Conservation (phyloP, 1,284 basidiomycete species). For the Mycocalia duriaeana region DNA sequence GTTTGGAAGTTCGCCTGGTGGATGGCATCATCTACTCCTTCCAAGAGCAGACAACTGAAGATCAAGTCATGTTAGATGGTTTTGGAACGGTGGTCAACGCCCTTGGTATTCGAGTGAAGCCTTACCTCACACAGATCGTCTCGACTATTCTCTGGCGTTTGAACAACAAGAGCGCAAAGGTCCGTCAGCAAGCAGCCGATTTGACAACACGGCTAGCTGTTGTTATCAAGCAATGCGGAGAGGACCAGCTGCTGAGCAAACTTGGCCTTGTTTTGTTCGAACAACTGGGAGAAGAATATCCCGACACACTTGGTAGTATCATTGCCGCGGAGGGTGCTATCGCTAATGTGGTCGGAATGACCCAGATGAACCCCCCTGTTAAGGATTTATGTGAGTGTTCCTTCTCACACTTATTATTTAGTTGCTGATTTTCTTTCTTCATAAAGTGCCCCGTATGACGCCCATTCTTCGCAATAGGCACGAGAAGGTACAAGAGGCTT, state of each 20-base stretch:
- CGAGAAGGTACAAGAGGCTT: slow-evolving; percentile 99
- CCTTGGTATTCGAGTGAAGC: slow-evolving; percentile 95
- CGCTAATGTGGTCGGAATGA: slow-evolving; percentile 99
- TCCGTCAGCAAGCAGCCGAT: slow-evolving; percentile 98
- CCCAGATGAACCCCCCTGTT: slow-evolving; percentile 99
- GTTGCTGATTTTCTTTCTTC: slow-evolving; percentile 12
- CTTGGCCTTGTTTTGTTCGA: slow-evolving; percentile 97
- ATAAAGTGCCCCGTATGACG: slow-evolving; percentile 95
- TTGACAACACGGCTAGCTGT: slow-evolving; percentile 91
- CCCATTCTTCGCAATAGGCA: slow-evolving; percentile 98
- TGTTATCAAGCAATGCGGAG: slow-evolving; percentile 98
- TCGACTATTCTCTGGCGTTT: slow-evolving; percentile 99
- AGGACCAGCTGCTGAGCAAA: slow-evolving; percentile 93
- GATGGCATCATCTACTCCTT: slow-evolving; percentile 99
- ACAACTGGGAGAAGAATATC: slow-evolving; percentile 98
- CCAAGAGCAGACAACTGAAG: slow-evolving; percentile 98
- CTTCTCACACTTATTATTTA: slow-evolving; percentile 8
- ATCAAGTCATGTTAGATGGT: slow-evolving; percentile 98
- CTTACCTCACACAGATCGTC: slow-evolving; percentile 97
- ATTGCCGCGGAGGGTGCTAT: slow-evolving; percentile 98
- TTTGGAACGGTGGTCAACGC: slow-evolving; percentile 97
- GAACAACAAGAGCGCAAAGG: slow-evolving; percentile 99
- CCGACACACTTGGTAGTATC: slow-evolving; percentile 96
- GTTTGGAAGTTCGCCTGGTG: slow-evolving; percentile 89
- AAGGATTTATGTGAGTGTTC: slow-evolving; percentile 85